Conservation (phyloP, 352 stramenopile genomes). For the Aphanomyces astaci region DNA sequence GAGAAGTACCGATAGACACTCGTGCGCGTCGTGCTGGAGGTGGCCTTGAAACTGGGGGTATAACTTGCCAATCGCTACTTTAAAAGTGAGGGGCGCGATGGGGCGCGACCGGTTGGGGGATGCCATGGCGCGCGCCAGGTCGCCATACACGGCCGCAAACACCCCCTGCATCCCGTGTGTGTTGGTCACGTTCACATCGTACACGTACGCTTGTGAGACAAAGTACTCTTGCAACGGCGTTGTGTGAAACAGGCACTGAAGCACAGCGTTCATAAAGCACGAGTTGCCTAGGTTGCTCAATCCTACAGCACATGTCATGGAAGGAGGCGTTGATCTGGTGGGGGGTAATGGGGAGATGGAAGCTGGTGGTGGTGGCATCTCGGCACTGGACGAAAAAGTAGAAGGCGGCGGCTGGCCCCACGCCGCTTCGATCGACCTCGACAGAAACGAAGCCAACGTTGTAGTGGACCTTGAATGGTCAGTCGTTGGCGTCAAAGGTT, state of each 20-base stretch:
- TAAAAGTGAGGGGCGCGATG: slow-evolving; percentile 68
- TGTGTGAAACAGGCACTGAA: slow-evolving; percentile 90
- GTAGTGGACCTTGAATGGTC: too few species aligned
- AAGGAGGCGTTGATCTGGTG: background rate
- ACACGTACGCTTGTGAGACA: slow-evolving; percentile 64
- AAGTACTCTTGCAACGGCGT: slow-evolving; percentile 88
- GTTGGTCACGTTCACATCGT: slow-evolving; percentile 83
- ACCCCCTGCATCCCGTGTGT: slow-evolving; percentile 51
- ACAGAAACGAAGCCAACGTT: too few species aligned
- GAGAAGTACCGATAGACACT: slow-evolving; percentile 90
- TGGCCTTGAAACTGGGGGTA: slow-evolving; percentile 86
- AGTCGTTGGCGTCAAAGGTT: background rate
- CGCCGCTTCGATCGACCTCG: background rate
- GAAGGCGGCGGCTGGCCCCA: too few species aligned
- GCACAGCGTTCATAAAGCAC: slow-evolving; percentile 83
- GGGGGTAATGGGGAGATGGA: too few species aligned
- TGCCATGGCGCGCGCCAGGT: slow-evolving; percentile 70
- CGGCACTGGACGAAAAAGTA: too few species aligned
- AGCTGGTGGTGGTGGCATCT: too few species aligned
- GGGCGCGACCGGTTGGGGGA: slow-evolving; percentile 34
- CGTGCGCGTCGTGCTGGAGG: slow-evolving; percentile 94
- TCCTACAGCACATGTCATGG: slow-evolving; percentile 34
- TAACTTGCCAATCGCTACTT: slow-evolving; percentile 59
- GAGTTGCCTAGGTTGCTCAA: slow-evolving; percentile 86
- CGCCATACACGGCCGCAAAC: slow-evolving; percentile 64